Conservation (phyloP, 2,329 filamentous ascomycete species). For the Alternaria postmessia region DNA sequence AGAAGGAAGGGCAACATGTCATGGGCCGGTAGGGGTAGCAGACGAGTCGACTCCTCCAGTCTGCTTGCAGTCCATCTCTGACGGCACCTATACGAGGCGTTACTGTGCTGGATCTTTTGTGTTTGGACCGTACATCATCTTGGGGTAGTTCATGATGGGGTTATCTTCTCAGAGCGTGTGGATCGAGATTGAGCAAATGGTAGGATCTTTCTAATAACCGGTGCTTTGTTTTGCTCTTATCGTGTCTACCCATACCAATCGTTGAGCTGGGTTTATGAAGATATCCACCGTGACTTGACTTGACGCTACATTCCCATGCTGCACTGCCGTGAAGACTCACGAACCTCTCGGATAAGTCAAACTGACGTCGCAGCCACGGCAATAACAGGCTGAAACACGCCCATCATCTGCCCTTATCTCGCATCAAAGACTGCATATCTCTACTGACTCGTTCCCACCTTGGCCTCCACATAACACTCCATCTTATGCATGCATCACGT, state of each 20-base stretch:
- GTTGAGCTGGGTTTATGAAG: constrained; percentile 6
- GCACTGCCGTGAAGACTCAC: neutral
- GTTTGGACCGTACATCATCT: constrained; percentile 51
- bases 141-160: constrained; percentile 49
- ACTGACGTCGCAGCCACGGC: neutral
- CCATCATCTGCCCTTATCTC: neutral
- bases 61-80: constrained; percentile 38
- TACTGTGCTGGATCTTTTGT: constrained; percentile 49
- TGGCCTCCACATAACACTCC: neutral
- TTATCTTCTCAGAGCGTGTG: constrained; percentile 44
- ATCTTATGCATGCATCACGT: constrained; percentile 3
- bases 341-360: neutral
- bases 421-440: neutral
- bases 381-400: neutral
- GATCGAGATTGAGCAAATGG: constrained; percentile 45
- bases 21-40: constrained; percentile 35
- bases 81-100: constrained; percentile 50
- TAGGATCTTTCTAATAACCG: constrained; percentile 45
- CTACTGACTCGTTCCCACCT: neutral
- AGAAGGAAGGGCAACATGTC: constrained; percentile 36
- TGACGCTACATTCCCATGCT: neutral
- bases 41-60: constrained; percentile 37
- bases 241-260: constrained; percentile 22
- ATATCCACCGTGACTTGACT: neutral
- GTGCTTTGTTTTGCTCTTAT: constrained; percentile 33